These are phyloP conservation scores for Dicorynia guianensis DNA, from an alignment of 306 rosid species.

Conservation along the genomic window DNA sequence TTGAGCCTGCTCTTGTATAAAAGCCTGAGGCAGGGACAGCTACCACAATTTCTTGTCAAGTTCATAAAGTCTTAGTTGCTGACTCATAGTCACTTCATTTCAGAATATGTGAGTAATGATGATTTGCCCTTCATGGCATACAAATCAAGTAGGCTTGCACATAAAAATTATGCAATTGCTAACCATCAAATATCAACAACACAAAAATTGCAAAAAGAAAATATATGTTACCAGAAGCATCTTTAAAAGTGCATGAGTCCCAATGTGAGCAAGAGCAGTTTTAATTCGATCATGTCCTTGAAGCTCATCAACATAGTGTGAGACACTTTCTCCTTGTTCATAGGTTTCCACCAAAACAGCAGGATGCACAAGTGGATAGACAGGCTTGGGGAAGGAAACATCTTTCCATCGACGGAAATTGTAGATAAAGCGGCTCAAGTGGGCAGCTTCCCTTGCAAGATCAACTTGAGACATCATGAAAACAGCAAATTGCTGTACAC, in stretches of 20 bases:
- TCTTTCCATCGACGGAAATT: conserved; percentile 95
- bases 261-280: conserved; percentile 94
- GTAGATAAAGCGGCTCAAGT: conserved; percentile 92
- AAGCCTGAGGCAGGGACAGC: neutral
- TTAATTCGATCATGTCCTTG: conserved; percentile 82
- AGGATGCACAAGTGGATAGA: conserved; percentile 97
- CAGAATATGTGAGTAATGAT: neutral
- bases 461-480: conserved; percentile 99
- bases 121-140: neutral
- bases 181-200: conserved; percentile 25
- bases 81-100: neutral
- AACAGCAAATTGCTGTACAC: conserved; percentile 99
- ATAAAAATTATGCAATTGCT: conserved; percentile 28
- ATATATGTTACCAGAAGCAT: conserved; percentile 89
- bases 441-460: conserved; percentile 99
- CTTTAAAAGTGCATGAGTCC: conserved; percentile 97
- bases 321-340: conserved; percentile 93
- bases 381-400: conserved; percentile 97
- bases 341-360: conserved; percentile 97
- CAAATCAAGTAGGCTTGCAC: conserved; percentile 9
- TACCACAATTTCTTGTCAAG: neutral
- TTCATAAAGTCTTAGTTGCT: neutral
- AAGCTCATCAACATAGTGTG: conserved; percentile 85
- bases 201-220: conserved; percentile 27
- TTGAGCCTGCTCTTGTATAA: neutral